Evolutionary conservation across 2,329 filamentous ascomycete species (phyloP).

Genomic region (Ophioceras dolichostomum): DNA sequence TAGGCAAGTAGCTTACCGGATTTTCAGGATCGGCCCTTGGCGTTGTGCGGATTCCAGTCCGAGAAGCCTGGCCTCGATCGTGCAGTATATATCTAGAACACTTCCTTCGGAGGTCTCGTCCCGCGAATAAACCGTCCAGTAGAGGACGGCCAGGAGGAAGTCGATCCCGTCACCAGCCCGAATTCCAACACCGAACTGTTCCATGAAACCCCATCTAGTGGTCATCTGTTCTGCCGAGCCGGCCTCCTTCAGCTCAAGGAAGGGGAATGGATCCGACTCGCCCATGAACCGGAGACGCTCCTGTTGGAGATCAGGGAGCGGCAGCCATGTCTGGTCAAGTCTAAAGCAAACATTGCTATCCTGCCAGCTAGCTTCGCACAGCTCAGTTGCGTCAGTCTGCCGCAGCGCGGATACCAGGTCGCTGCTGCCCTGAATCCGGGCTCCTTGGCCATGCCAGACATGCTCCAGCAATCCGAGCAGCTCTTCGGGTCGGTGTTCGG

Average conservation of each 20-base stretch:
- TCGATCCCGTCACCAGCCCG: neutral
- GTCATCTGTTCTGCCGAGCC: neutral
- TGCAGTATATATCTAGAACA: neutral
- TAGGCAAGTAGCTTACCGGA: neutral
- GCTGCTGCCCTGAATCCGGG: neutral
- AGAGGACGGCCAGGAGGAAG: neutral
- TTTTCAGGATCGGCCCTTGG: neutral
- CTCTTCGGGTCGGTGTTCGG: constrained; percentile 7
- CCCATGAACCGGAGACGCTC: neutral
- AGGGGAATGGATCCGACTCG: neutral
- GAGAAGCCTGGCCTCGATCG: neutral
- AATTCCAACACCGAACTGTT: neutral
- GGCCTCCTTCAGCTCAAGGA: neutral
- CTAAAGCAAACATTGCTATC: neutral
- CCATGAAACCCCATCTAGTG: neutral
- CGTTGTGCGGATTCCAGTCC: neutral
- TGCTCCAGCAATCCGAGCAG: constrained; percentile 5
- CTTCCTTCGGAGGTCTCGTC: neutral
- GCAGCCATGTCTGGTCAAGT: neutral
- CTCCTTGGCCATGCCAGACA: neutral
- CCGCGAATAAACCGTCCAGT: neutral
- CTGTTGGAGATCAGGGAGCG: neutral
- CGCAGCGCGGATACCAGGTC: neutral
- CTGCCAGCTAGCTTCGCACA: neutral
- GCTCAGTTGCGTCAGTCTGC: neutral